A percentile compares a stretch with the other conserved stretches of the same genome.
Conservation (phyloP, 1,139 yeast genomes). For the Neolecta irregularis region DNA sequence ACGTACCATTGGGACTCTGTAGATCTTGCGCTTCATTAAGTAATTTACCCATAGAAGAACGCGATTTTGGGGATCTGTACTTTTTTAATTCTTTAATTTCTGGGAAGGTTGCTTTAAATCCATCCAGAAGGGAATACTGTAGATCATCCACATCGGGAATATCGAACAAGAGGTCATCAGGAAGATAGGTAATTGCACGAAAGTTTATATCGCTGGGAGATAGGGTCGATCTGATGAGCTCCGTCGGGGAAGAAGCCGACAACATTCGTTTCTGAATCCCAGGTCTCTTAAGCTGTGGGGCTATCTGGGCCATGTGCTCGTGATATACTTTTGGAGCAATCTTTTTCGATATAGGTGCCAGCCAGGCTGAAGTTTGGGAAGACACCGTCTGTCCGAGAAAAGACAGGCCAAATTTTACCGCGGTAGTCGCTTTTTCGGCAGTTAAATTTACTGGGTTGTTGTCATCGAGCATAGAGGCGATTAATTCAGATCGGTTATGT, state of each 20-base stretch:
- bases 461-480: too few relatives aligned
- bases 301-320: conserved; percentile 7
- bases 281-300: conserved; percentile 10
- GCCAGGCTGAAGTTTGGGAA: conserved; percentile 11
- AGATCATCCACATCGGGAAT: conserved; percentile 29
- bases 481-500: too few relatives aligned
- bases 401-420: too few relatives aligned
- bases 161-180: conserved; percentile 41
- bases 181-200: conserved; percentile 31
- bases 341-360: conserved; percentile 9
- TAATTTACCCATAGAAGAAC: conserved; percentile 11
- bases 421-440: too few relatives aligned
- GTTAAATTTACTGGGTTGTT: too few relatives aligned
- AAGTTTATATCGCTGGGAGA: conserved; percentile 21
- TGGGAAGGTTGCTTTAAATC: conserved; percentile 45
- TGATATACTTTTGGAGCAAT: background rate
- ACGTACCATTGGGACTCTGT: too few relatives aligned
- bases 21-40: too few relatives aligned
- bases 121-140: conserved; percentile 44
- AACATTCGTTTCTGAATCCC: conserved; percentile 7
- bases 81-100: conserved; percentile 19
- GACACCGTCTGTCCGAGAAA: conserved; percentile 8
- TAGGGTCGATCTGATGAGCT: conserved; percentile 24
- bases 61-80: conserved; percentile 15
- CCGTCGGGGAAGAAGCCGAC: conserved; percentile 28